These are phyloP conservation scores for Phytophthora lateralis DNA, from an alignment of 352 stramenopile species.

Conservation along the genomic window DNA sequence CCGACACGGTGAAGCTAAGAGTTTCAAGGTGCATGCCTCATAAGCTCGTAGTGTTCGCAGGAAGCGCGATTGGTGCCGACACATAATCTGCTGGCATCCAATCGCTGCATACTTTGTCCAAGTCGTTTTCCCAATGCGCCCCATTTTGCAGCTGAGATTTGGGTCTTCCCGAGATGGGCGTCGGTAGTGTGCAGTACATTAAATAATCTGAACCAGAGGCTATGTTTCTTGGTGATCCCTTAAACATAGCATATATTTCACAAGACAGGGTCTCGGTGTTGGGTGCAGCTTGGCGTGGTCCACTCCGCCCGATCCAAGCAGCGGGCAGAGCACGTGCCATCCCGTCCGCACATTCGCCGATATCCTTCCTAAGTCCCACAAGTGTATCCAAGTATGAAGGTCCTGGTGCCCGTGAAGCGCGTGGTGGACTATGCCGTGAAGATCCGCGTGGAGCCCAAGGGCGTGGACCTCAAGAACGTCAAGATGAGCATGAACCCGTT, in stretches of 20 bases:
- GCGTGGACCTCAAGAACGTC: conserved; percentile 98
- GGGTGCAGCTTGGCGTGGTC: background rate
- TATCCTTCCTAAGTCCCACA: conserved; percentile 10
- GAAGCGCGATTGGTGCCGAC: too few relatives aligned
- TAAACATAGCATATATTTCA: background rate
- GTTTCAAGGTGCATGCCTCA: too few relatives aligned
- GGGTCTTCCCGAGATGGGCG: too few relatives aligned
- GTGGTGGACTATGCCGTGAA: conserved; percentile 99
- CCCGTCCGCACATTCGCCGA: conserved; percentile 18
- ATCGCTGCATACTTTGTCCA: background rate
- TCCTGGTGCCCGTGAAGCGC: conserved; percentile 98
- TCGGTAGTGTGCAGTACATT: background rate
- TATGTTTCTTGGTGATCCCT: too few relatives aligned
- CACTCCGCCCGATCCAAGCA: conserved; percentile 8
- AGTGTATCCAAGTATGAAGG: conserved; percentile 52
- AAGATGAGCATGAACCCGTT: conserved; percentile 99
- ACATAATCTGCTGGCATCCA: background rate
- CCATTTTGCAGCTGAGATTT: background rate
- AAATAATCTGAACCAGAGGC: background rate
- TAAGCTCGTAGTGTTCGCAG: too few relatives aligned
- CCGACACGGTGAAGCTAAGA: too few relatives aligned
- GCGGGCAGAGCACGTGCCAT: conserved; percentile 1
- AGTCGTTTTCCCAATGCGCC: background rate
- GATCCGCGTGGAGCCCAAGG: conserved; percentile 94
- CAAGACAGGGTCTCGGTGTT: background rate